Percentiles rank a stretch among this genome's conserved stretches.
phyloP scores from a whole-genome alignment of 78 protist genomes.

The Fonticula alba region DNA sequence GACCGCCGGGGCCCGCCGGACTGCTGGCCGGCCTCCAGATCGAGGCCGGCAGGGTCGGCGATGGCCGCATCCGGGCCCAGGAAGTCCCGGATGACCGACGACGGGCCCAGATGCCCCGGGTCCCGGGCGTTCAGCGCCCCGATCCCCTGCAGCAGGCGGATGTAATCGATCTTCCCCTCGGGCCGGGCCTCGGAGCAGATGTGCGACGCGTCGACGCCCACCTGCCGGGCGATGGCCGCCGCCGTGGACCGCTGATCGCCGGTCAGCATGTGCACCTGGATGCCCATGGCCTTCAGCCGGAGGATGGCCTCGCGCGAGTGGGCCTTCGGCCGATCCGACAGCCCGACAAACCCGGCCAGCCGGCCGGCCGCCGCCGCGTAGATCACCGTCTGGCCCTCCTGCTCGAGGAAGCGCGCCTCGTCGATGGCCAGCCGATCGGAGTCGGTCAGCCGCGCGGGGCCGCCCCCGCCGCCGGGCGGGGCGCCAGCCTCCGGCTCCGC shows the following conservation, averaged over 20 bases:
- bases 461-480: neutral
- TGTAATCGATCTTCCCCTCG: conserved; percentile 37
- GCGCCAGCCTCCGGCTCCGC: conserved; percentile 8
- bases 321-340: conserved; percentile 13
- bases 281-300: conserved; percentile 18
- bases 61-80: no score
- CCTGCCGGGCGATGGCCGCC: conserved; percentile 11
- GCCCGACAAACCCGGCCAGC: neutral
- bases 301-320: conserved; percentile 20
- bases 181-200: conserved; percentile 70
- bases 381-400: conserved; percentile 4
- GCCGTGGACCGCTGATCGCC: conserved; percentile 68
- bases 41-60: no score
- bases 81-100: no score
- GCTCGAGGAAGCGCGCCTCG: neutral
- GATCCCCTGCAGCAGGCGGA: conserved; percentile 49
- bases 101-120: no score
- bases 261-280: conserved; percentile 52
- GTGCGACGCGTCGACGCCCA: conserved; percentile 11
- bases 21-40: no score
- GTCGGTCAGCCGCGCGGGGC: neutral
- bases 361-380: neutral
- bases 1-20: no score
- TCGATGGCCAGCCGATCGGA: neutral
- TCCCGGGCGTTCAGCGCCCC: no score